Percentiles rank a stretch among this genome's conserved stretches.
Conservation (phyloP, 768 basidiomycete species). For the Kwoniella bestiolae region DNA sequence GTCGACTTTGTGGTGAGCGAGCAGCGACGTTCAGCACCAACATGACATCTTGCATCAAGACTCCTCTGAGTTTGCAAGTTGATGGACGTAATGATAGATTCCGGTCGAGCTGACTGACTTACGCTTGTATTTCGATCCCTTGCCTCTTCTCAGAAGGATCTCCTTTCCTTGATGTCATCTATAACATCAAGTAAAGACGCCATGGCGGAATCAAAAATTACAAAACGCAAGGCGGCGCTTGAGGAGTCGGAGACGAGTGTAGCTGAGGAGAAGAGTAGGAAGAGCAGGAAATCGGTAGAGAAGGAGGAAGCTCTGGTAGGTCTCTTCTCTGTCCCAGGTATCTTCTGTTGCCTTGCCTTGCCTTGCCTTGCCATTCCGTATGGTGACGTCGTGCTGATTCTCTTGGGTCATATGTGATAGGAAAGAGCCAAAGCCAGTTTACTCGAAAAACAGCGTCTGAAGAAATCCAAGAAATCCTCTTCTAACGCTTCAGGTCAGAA, state of each 20-base stretch:
- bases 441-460: slow-evolving; percentile 15
- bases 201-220: not conserved
- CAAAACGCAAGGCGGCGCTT: slow-evolving; percentile 12
- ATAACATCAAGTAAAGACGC: slow-evolving; percentile 14
- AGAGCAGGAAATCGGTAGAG: slow-evolving; percentile 7
- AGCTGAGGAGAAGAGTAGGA: slow-evolving; percentile 10
- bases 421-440: slow-evolving; percentile 12
- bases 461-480: slow-evolving; percentile 4
- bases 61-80: not conserved
- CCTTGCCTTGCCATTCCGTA: not conserved
- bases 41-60: not conserved
- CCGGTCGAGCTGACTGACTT: too few species aligned
- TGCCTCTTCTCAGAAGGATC: slow-evolving; percentile 3
- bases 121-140: not conserved
- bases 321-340: not conserved
- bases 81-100: not conserved
- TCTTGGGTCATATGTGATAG: not conserved
- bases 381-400: not conserved
- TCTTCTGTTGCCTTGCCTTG: not conserved
- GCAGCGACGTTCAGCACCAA: not conserved
- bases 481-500: too few species aligned
- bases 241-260: slow-evolving; percentile 5
- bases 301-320: slow-evolving; percentile 18
- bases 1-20: not conserved
- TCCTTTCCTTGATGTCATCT: slow-evolving; percentile 19